These are phyloP conservation scores for Fusarium humuli DNA, from an alignment of 2,329 filamentous ascomycete genomes.

Conservation along the genomic window DNA sequence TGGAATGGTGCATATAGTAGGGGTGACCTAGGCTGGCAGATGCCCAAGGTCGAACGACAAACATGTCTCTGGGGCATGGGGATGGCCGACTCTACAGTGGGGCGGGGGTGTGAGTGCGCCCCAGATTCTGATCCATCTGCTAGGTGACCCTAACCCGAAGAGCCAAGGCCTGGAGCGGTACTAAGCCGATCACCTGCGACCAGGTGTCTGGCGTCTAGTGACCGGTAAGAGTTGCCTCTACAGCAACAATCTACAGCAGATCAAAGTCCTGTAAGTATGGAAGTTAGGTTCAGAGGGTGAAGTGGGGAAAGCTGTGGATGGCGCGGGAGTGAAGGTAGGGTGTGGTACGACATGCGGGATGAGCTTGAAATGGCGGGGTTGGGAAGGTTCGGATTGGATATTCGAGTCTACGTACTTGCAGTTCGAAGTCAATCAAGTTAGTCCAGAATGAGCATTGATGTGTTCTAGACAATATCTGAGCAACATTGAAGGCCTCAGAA, in stretches of 20 bases:
- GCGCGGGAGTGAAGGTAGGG: conserved; percentile 9
- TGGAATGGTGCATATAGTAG: conserved; percentile 1
- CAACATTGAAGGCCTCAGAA: conserved; percentile 3
- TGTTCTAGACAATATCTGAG: conserved; percentile 2
- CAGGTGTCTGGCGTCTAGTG: conserved; percentile 14
- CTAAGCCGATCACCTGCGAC: conserved; percentile 35
- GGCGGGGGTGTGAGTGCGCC: conserved; percentile 39
- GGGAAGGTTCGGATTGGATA: conserved; percentile 28
- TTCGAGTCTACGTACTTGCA: background rate
- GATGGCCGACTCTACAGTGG: conserved; percentile 26
- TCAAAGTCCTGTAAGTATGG: background rate
- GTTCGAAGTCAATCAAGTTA: background rate
- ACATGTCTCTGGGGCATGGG: conserved; percentile 6
- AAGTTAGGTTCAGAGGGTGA: conserved; percentile 5
- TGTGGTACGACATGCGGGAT: conserved; percentile 37
- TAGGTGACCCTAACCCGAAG: background rate
- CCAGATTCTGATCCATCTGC: background rate
- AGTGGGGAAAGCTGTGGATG: conserved; percentile 16
- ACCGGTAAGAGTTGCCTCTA: conserved; percentile 17
- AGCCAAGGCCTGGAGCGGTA: conserved; percentile 6
- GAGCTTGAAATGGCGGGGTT: conserved; percentile 39
- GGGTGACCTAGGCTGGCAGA: conserved; percentile 23
- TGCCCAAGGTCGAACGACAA: conserved; percentile 38
- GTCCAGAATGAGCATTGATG: conserved; percentile 13
- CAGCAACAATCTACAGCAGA: background rate